Base-by-base conservation (phyloP, 2,329 filamentous ascomycete genomes). In the Verticillium dahliae region DNA sequence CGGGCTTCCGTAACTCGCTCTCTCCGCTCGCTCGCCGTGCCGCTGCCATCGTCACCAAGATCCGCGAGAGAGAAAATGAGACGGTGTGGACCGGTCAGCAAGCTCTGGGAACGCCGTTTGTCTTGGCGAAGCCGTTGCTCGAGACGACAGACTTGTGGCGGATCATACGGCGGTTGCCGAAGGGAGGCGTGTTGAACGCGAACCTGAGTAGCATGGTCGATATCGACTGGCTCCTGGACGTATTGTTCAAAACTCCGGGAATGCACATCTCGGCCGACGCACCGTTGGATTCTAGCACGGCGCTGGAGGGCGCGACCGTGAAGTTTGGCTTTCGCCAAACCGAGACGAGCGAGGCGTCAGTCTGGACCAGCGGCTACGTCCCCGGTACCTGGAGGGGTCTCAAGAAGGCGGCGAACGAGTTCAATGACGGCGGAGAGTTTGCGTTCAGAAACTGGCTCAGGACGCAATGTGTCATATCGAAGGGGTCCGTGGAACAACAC, bases 131-230 rank as follows among this genome's bases (percentile, higher is more conserved):
- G 73, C 83, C 85, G 37, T 83, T 85, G 22, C 92, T 94, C 84
- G 90, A 94, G 73, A 81, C 81, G 65, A 93, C 90, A 18, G 86
- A 86, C 69, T 78, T 96, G 31, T 96, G 90, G 90, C 81, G 85
- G 66, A 92, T 96, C 65, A 82, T 94, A 13, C 82, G 86, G 65
- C 83, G 79, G 67, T 90, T 96, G 88, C 92, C 92, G 18, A 96
- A 96, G 71, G 92, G 92, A 13, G 81, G 87, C 7, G 78, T 93
- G 34, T 76, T 93, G 61, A 91, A 96, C 77, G 90, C 90, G 50
- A 91, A 96, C 73, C 77, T 92, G 67, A 89, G 92, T 74, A 90
- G 90, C 66, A 92, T 92, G 86, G 87, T 93, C 50, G 89, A 95
- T 70, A 83, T 90, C 60, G 87, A 90, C 69, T 92, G 85, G 78